phyloP scores from a whole-genome alignment of 495 filamentous ascomycete genomes.

The Halenospora varia region DNA sequence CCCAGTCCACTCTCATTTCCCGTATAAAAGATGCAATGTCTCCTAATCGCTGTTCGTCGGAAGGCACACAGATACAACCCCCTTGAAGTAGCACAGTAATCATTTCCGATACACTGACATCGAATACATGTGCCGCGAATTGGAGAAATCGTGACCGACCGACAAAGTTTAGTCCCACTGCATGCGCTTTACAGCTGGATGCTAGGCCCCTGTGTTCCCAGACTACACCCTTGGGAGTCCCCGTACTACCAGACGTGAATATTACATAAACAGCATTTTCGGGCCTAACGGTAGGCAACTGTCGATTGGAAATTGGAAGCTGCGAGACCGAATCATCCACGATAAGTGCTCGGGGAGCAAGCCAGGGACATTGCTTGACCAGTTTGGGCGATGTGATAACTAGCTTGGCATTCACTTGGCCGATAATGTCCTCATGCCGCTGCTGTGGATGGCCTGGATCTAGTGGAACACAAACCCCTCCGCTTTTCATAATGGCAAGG shows the following conservation, averaged over 20 bases:
- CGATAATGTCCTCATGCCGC: not conserved
- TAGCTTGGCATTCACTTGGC: slow-evolving; percentile 6
- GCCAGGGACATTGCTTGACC: not conserved
- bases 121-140: slow-evolving; percentile 46
- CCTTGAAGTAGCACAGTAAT: slow-evolving; percentile 72
- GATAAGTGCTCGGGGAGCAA: not conserved
- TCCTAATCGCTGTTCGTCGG: slow-evolving; percentile 33
- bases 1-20: slow-evolving; percentile 30
- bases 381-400: not conserved
- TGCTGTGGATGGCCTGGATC: slow-evolving; percentile 36
- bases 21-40: slow-evolving; percentile 35
- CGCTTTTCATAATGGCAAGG: slow-evolving; percentile 38
- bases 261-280: slow-evolving; percentile 42
- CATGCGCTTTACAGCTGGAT: slow-evolving; percentile 23
- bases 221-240: slow-evolving; percentile 41
- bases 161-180: slow-evolving; percentile 47
- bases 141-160: slow-evolving; percentile 9
- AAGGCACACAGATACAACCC: slow-evolving; percentile 45
- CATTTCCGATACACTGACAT: slow-evolving; percentile 79
- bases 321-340: not conserved
- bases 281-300: not conserved
- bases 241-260: slow-evolving; percentile 47
- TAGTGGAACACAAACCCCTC: slow-evolving; percentile 43
- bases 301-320: not conserved
- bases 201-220: slow-evolving; percentile 22